These are phyloP conservation scores for Trichoderma polysporum DNA, from an alignment of 2,329 filamentous ascomycete species.

Conservation along the genomic window DNA sequence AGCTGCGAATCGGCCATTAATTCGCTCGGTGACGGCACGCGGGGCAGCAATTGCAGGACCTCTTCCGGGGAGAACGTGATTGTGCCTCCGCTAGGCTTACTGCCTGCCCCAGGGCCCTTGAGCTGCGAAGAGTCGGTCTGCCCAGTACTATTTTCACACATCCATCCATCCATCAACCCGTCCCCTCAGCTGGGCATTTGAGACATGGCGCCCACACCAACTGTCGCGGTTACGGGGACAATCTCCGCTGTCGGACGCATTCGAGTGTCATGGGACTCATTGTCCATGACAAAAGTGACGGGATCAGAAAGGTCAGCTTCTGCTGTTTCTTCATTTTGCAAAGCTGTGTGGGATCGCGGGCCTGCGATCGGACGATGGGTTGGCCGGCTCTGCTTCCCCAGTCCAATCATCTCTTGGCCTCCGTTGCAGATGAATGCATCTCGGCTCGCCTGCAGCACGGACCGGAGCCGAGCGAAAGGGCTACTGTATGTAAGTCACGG, in stretches of 20 bases:
- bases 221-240: not conserved
- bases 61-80: not conserved
- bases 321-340: not conserved
- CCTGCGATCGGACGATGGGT: not conserved
- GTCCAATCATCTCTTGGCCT: constrained; percentile 1
- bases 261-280: constrained; percentile 11
- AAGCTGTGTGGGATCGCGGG: not conserved
- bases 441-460: constrained; percentile 19
- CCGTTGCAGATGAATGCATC: constrained; percentile 17
- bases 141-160: no score
- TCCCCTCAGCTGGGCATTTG: not conserved
- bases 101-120: not conserved
- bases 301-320: not conserved
- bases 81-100: no score
- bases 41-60: not conserved
- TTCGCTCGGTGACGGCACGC: constrained; percentile 4
- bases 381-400: constrained; percentile 1
- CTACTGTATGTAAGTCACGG: not conserved
- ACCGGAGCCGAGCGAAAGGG: constrained; percentile 5
- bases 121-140: constrained; percentile 10
- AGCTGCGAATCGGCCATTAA: constrained; percentile 6
- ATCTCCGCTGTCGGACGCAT: constrained; percentile 21
- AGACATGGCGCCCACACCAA: constrained; percentile 14
- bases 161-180: not conserved
- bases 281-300: not conserved